Percentiles rank a stretch among this genome's conserved stretches.
Evolutionary conservation across 2,329 filamentous ascomycete species (phyloP).

Genomic region (Xylaria sp.): DNA sequence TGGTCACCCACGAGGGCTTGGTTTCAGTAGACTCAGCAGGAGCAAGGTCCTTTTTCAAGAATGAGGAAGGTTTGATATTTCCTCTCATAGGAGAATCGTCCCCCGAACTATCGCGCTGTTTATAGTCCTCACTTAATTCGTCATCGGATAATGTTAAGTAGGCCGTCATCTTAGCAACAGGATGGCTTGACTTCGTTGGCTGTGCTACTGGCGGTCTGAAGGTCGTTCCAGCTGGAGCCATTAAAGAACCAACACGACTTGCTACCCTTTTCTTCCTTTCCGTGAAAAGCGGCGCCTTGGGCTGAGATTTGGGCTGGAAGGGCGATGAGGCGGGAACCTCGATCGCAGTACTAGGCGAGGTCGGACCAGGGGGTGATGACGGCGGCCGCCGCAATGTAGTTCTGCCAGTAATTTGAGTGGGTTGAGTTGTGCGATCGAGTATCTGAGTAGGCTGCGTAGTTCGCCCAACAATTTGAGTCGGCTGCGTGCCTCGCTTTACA

Average conservation of each 20-base stretch:
- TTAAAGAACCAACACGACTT: slow-evolving; percentile 65
- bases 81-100: slow-evolving; percentile 49
- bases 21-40: slow-evolving; percentile 31
- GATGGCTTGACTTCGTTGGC: slow-evolving; percentile 51
- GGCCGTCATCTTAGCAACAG: slow-evolving; percentile 47
- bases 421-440: slow-evolving; percentile 50
- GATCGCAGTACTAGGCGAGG: slow-evolving; percentile 63
- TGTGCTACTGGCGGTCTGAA: slow-evolving; percentile 65
- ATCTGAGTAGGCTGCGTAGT: slow-evolving; percentile 65
- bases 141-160: slow-evolving; percentile 51
- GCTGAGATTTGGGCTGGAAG: slow-evolving; percentile 59
- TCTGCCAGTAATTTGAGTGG: slow-evolving; percentile 55
- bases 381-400: slow-evolving; percentile 51
- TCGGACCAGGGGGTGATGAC: slow-evolving; percentile 51
- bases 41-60: slow-evolving; percentile 44
- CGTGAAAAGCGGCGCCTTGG: slow-evolving; percentile 33
- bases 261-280: slow-evolving; percentile 35
- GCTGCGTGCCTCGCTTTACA: slow-evolving; percentile 52
- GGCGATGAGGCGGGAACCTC: slow-evolving; percentile 94
- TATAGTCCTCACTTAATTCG: slow-evolving; percentile 50
- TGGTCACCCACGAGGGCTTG: slow-evolving; percentile 31
- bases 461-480: slow-evolving; percentile 52
- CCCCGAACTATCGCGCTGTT: slow-evolving; percentile 49
- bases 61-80: slow-evolving; percentile 51
- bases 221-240: slow-evolving; percentile 80